Base-by-base conservation (phyloP, 2,329 filamentous ascomycete genomes). In the Colletotrichum tropicale region DNA sequence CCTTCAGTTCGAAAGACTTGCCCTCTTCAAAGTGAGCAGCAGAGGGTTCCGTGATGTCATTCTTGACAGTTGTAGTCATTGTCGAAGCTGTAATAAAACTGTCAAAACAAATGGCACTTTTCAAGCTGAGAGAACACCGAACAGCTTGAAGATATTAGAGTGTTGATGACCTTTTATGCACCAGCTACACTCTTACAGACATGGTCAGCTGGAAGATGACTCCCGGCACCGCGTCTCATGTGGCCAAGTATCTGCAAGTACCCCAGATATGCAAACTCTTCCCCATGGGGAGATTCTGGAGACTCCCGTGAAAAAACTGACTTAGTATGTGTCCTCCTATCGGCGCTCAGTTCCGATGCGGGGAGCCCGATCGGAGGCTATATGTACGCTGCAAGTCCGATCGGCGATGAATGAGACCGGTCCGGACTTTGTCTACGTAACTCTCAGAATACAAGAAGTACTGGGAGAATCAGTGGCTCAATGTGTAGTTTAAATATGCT, bases 401-500 rank as follows among this genome's bases (percentile, higher is more conserved):
- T 52, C 43, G 43, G 43, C 43, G 43, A 52, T 12, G n/a, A 12
- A 21, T 21, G 43, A 48, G 38, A 52, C 43, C 43, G 43, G 43
- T 52, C 43, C 43, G 43, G 43, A 48, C n/a, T 21, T 48, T 13
- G 2, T 48, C 10, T 1, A 48, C 10, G 2, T 48, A 48, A 21
- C 43, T 4, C 10, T 4, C n/a, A 21, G 10, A 13, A 13, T 21
- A 13, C 6, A 21, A 52, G 10, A 13, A 0, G 10, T 3, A 21
- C n/a, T 21, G 5, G 0, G 13, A 13, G 10, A 21, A 1, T 52
- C 10, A 8, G 2, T 52, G 10, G 10, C 43, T 52, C 43, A 21
- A 8, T 0, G 6, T 52, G 3, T 21, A 7, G 0, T 21, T 52
- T 13, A 8, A 13, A 52, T 3, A 12, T 5, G n/a, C 0, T 21